phyloP scores from a whole-genome alignment of 2,329 filamentous ascomycete genomes.

The Metarhizium robertsii region DNA sequence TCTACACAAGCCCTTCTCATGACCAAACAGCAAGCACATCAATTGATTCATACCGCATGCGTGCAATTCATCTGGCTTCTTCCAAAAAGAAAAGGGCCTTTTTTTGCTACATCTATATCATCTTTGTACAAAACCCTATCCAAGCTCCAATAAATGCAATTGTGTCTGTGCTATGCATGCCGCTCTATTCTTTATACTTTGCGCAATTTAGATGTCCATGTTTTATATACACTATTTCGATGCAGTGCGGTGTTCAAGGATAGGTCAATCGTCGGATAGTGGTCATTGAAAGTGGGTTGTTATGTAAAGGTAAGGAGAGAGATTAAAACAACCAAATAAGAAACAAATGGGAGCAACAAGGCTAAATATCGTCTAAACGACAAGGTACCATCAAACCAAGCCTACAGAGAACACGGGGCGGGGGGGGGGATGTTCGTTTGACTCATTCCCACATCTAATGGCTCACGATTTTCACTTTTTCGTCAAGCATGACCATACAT shows the following conservation, averaged over 20 bases:
- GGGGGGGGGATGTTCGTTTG: background rate
- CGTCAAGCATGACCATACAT: background rate
- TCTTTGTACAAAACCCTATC: background rate
- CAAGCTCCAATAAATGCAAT: background rate
- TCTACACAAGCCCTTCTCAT: no score
- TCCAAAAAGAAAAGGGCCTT: background rate
- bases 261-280: background rate
- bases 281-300: background rate
- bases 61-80: background rate
- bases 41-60: background rate
- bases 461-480: background rate
- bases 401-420: background rate
- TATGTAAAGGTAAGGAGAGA: background rate
- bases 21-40: no score
- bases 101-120: background rate
- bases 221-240: background rate
- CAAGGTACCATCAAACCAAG: background rate
- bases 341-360: background rate
- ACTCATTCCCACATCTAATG: background rate
- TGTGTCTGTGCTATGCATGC: background rate
- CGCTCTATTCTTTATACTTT: background rate
- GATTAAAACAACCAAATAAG: background rate
- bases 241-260: background rate
- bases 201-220: background rate
- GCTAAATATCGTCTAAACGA: background rate